Percentiles rank a stretch among this genome's conserved stretches.
phyloP scores from a whole-genome alignment of 768 basidiomycete species.

The Lactarius psammicola region DNA sequence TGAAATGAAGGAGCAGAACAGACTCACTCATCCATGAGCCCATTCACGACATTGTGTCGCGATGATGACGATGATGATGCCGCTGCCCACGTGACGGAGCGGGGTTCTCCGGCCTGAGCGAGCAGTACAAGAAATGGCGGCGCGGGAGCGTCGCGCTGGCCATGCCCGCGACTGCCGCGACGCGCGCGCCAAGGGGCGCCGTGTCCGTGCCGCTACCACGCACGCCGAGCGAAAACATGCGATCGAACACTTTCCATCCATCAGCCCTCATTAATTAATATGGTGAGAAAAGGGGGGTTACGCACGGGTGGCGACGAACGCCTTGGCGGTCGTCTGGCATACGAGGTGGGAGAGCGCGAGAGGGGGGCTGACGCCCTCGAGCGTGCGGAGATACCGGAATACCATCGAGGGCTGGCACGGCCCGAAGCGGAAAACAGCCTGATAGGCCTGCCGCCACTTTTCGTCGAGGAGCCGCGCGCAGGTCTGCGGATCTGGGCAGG shows the following conservation, averaged over 20 bases:
- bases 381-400: constrained; percentile 83
- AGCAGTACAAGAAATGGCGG: constrained; percentile 82
- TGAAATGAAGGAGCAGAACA: neutral
- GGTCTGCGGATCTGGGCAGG: constrained; percentile 74
- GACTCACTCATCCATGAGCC: neutral
- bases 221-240: constrained; percentile 85
- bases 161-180: constrained; percentile 62
- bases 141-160: constrained; percentile 59
- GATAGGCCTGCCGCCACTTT: constrained; percentile 89
- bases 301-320: constrained; percentile 82
- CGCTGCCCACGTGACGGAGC: constrained; percentile 33
- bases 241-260: constrained; percentile 68
- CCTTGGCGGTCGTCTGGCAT: constrained; percentile 87
- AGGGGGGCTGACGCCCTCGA: constrained; percentile 90
- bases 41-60: constrained; percentile 7
- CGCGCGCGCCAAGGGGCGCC: constrained; percentile 58
- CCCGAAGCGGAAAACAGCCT: constrained; percentile 83
- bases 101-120: constrained; percentile 59
- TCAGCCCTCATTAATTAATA: too few relatives aligned
- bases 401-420: constrained; percentile 91
- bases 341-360: constrained; percentile 80
- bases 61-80: constrained; percentile 8
- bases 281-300: constrained; percentile 27
- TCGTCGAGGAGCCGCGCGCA: constrained; percentile 89
- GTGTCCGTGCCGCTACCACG: constrained; percentile 72